Base-by-base conservation (phyloP, 371 early-diverging fungal species). In the Smittium mucronatum region DNA sequence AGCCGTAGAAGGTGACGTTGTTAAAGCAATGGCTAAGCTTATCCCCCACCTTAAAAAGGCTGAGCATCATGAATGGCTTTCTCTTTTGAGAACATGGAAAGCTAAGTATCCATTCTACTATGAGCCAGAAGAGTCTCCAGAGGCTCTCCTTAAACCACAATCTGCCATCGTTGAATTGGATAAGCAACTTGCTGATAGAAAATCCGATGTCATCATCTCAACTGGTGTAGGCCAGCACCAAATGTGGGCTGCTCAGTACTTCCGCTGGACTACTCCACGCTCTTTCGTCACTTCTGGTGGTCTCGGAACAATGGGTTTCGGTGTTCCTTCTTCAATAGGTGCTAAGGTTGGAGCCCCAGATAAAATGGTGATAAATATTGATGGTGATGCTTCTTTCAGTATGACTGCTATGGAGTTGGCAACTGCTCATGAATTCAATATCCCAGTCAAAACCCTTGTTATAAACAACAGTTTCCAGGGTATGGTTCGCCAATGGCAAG, bases 401-500 rank as follows among this genome's bases (percentile, higher is more conserved):
- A 95, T 95, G 96, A 95, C 98, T 0, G 95, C 88, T 8, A 91
- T 95, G 94, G 98, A 97, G 79, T 78, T 97, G 76, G 92, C 92
- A 71, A 97, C 98, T 0, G 95, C 95, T 5, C 86, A 93, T 34
- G 93, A 95, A 81, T 95, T 87, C 84, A 89, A 94, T 76, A 93
- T 97, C 79, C 91, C 89, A 47, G 95, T 94, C 80, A 97, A 97
- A 86, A 93, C 92, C 35, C 77, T 97, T 34, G 80, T 97, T 69
- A 78, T 97, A 34, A 95, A 97, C 85, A 97, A 97, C 81, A 93
- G 93, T 68, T 97, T 95, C 92, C 98, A 97, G 80, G 98, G 98
- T 58, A 96, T 96, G 97, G 95, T 96, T 72, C 93, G 93, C 82
- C 97, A 97, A 82, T 95, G 97, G 97, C 95, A 95, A 80, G 96